These are phyloP conservation scores for Corchorus capsularis DNA, from an alignment of 345 rosid genomes.

Conservation along the genomic window DNA sequence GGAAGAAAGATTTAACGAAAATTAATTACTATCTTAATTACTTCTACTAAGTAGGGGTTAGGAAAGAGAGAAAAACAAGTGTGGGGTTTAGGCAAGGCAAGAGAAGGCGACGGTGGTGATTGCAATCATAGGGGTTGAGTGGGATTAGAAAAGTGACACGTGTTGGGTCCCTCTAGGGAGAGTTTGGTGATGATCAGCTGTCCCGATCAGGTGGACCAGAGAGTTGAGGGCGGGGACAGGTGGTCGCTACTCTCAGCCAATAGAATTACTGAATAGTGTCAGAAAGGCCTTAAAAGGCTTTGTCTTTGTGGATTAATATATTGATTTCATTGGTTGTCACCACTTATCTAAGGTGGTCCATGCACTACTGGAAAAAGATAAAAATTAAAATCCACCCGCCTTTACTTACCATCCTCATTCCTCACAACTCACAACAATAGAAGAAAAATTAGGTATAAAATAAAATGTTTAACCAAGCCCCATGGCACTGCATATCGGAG, in stretches of 20 bases:
- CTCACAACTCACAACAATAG: no score
- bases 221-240: constrained; percentile 8
- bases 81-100: background rate
- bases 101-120: constrained; percentile 12
- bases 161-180: constrained; percentile 20
- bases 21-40: no score
- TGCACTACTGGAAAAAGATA: background rate
- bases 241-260: constrained; percentile 21
- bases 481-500: no score
- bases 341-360: constrained; percentile 22
- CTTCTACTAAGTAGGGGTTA: no score
- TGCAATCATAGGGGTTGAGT: constrained; percentile 19
- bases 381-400: background rate
- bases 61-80: background rate
- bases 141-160: constrained; percentile 18
- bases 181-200: constrained; percentile 23
- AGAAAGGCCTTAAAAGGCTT: constrained; percentile 23
- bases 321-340: constrained; percentile 27
- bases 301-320: constrained; percentile 23
- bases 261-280: constrained; percentile 17
- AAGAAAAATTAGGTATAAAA: no score
- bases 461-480: no score
- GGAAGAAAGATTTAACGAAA: background rate
- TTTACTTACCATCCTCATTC: no score
- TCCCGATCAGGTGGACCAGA: constrained; percentile 26